Conservation (phyloP, 108 stramenopile species). For the Hondaea fermentalgiana region DNA sequence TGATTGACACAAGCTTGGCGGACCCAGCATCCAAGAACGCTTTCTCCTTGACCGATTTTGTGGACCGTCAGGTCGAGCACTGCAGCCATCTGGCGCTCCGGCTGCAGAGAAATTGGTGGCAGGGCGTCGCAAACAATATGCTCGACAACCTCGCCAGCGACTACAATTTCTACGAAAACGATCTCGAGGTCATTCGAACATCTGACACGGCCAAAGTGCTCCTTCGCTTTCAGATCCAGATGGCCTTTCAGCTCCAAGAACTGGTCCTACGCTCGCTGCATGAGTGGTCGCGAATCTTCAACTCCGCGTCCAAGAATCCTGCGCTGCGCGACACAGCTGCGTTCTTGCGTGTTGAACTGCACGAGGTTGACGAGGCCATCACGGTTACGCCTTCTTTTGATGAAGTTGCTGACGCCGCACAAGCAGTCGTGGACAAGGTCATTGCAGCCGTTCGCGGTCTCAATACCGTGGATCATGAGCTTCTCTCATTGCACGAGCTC, state of each 20-base stretch:
- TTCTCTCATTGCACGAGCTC: conserved; percentile 50
- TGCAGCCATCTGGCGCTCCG: neutral
- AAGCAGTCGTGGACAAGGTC: conserved; percentile 32
- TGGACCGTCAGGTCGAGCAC: neutral
- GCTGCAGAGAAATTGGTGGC: conserved; percentile 38
- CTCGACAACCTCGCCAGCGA: conserved; percentile 52
- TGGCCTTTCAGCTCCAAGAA: conserved; percentile 37
- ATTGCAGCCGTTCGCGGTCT: conserved; percentile 26
- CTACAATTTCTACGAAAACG: conserved; percentile 52
- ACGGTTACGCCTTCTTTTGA: neutral
- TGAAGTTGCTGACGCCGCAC: conserved; percentile 30
- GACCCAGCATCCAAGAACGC: neutral
- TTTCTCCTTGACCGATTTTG: neutral
- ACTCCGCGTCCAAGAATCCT: neutral
- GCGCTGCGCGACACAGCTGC: neutral
- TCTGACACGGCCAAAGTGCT: conserved; percentile 31
- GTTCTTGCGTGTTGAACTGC: neutral
- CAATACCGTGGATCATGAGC: conserved; percentile 40
- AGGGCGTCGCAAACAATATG: conserved; percentile 45
- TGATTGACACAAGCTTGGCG: neutral
- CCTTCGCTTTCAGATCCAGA: conserved; percentile 47
- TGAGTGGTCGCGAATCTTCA: conserved; percentile 19
- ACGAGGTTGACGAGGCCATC: neutral
- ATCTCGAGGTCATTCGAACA: conserved; percentile 18
- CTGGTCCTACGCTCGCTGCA: conserved; percentile 20